A percentile compares a stretch with the other conserved stretches of the same genome.
Evolutionary conservation across 2,329 filamentous ascomycete genomes (phyloP).

Genomic region (Cladosporium sp.): DNA sequence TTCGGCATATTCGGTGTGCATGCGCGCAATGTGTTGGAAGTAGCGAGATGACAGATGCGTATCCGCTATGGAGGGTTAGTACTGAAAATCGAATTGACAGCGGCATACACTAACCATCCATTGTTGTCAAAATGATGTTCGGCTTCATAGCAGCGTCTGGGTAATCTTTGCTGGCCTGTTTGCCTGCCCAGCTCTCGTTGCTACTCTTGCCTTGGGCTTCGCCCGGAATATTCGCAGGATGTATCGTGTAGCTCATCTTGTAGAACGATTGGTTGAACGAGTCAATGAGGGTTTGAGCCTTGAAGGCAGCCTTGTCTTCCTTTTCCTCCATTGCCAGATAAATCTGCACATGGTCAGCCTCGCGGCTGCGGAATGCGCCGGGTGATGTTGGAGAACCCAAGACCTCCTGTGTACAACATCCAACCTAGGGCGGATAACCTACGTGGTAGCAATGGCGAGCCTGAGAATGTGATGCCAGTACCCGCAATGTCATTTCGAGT

Average conservation of each 20-base stretch:
- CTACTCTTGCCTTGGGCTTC: constrained; percentile 71
- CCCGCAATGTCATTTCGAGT: constrained; percentile 62
- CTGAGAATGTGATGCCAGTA: constrained; percentile 62
- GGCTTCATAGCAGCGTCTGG: constrained; percentile 44
- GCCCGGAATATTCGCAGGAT: constrained; percentile 60
- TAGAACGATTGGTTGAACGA: constrained; percentile 62
- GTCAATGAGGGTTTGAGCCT: constrained; percentile 58
- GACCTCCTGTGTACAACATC: background rate
- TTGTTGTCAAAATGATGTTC: constrained; percentile 64
- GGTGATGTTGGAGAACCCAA: too few species aligned
- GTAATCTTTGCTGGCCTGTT: constrained; percentile 60
- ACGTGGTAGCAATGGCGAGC: constrained; percentile 65
- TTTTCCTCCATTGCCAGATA: constrained; percentile 70
- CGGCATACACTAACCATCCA: constrained; percentile 59
- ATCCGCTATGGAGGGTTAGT: constrained; percentile 49
- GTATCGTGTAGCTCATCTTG: constrained; percentile 62
- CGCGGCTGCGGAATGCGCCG: background rate
- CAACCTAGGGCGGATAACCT: constrained; percentile 34
- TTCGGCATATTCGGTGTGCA: constrained; percentile 57
- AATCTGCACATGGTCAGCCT: constrained; percentile 44
- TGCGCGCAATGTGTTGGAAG: constrained; percentile 59
- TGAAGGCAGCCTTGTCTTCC: constrained; percentile 56
- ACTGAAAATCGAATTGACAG: too few species aligned
- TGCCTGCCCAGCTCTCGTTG: constrained; percentile 67
- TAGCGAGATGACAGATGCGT: constrained; percentile 66